Evolutionary conservation across 2,329 filamentous ascomycete genomes (phyloP).

Genomic region (Phialophora chinensis): DNA sequence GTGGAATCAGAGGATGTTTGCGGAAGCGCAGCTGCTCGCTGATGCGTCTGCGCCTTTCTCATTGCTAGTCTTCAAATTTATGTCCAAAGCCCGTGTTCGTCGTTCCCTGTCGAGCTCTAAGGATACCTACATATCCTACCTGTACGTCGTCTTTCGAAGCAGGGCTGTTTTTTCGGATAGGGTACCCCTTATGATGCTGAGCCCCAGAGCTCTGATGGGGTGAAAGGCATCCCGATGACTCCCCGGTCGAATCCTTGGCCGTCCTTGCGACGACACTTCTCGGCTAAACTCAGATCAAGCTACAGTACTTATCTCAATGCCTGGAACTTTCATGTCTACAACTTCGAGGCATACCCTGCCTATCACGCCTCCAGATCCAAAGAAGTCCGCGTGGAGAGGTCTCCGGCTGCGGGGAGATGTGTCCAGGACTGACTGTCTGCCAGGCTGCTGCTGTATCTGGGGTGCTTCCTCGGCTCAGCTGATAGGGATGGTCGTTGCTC

Average conservation of each 20-base stretch:
- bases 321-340: not conserved
- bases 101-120: not conserved
- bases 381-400: conserved; percentile 14
- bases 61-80: not conserved
- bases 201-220: not conserved
- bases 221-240: not conserved
- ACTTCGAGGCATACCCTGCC: not conserved
- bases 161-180: too few species aligned
- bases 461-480: not conserved
- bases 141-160: not conserved
- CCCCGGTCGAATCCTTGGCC: not conserved
- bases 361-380: not conserved
- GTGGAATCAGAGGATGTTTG: not conserved
- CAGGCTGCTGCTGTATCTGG: not conserved
- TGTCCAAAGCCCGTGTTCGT: not conserved
- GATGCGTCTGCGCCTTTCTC: not conserved
- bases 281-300: not conserved
- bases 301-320: not conserved
- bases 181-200: not conserved
- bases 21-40: not conserved
- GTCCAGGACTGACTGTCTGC: not conserved
- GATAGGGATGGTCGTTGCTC: not conserved
- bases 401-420: not conserved
- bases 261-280: not conserved
- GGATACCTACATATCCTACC: not conserved